Conservation (phyloP, 768 basidiomycete genomes). For the Psilocybe azurescens region DNA sequence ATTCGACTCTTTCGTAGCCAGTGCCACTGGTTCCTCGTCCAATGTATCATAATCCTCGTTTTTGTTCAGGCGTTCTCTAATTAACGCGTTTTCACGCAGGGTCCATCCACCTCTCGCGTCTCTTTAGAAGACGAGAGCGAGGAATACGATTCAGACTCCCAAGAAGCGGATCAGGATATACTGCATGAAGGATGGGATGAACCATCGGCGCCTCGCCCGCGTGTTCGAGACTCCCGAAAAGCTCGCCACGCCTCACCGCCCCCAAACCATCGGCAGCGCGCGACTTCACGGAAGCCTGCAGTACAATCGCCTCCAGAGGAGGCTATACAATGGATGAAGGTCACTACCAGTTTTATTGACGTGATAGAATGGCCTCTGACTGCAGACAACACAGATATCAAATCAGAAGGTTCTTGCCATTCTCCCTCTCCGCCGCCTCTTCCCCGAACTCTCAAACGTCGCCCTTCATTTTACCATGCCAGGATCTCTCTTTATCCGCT, state of each 20-base stretch:
- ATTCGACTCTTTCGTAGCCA: slow-evolving; percentile 70
- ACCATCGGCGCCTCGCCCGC: slow-evolving; percentile 6
- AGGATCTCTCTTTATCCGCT: slow-evolving; percentile 77
- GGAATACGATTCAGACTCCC: slow-evolving; percentile 9
- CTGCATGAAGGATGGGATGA: slow-evolving; percentile 15
- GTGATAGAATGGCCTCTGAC: not conserved
- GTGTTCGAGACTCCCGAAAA: not conserved
- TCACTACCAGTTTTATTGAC: not conserved
- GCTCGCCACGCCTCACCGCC: not conserved
- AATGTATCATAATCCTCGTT: slow-evolving; percentile 15
- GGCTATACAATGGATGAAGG: slow-evolving; percentile 12
- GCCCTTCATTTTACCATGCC: slow-evolving; percentile 73
- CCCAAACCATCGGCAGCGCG: not conserved
- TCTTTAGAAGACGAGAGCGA: slow-evolving; percentile 19
- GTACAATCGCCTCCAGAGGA: not conserved
- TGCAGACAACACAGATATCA: not conserved
- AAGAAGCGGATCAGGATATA: slow-evolving; percentile 1
- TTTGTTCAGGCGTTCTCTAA: not conserved
- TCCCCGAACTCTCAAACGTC: slow-evolving; percentile 38
- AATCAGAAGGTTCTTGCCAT: slow-evolving; percentile 9
- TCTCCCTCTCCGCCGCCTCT: slow-evolving; percentile 35
- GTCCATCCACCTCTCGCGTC: slow-evolving; percentile 17
- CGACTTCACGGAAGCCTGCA: not conserved
- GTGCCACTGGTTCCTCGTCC: slow-evolving; percentile 56
- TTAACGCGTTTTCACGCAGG: slow-evolving; percentile 23